Base-by-base conservation (phyloP, 2,329 filamentous ascomycete species). In the Seiridium cupressi region DNA sequence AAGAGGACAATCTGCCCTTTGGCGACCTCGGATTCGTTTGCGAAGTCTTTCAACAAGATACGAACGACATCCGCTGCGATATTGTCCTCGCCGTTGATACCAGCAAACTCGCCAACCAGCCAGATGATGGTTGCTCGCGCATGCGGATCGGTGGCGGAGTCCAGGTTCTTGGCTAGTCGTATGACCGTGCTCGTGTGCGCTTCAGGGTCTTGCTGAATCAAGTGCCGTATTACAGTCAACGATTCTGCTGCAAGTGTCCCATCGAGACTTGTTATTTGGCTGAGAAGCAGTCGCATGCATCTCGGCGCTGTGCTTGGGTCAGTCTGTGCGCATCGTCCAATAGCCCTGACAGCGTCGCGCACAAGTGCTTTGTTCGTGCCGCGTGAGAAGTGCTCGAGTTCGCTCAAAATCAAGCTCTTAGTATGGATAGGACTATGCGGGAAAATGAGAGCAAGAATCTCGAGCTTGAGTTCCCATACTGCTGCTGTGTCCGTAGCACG, bases 61-160 rank as follows among this genome's bases (percentile, higher is more conserved):
- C 95, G 87, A 40, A 98, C 79, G 5, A 98, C 93, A 69, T 99
- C 95, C 0, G 94, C 89, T 0, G 95, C 95, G 62, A 99, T 94
- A 68, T 96, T 96, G 71, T 95, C 89, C 61, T 93, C 89, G 8
- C 89, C 85, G 59, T 92, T 87, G 3, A 90, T 75, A 0, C 92
- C 92, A 0, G 94, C 87, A 68, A 96, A 98, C 74, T 99, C 95
- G 51, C 95, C 95, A 0, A 98, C 93, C 0, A 99, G 85, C 95
- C 95, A 99, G 67, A 99, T 90, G 64, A 99, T 97, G 55, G 92
- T 97, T 3, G 95, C 95, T 65, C 95, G 85, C 3, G 95, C 95
- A 62, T 93, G 89, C 1, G 95, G 88, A 62, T 95, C 93, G 0
- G 90, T 92, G 1, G 93, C 91, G 3, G 89, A 90, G 70, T 97